Conservation (phyloP, 345 rosid genomes). For the Turritis glabra region DNA sequence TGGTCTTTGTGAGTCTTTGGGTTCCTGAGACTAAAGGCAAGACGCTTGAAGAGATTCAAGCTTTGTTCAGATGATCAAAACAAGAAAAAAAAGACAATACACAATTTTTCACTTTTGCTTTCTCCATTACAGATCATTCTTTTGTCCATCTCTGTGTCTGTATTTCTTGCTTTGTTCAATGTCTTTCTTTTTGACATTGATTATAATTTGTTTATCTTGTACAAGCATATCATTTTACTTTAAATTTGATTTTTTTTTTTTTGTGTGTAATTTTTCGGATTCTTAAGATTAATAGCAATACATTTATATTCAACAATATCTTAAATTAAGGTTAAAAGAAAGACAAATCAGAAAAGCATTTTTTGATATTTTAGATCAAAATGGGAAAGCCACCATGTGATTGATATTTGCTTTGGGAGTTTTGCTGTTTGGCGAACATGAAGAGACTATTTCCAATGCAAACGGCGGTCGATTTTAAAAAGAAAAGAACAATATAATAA, state of each 20-base stretch:
- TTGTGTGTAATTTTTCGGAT: constrained; percentile 11
- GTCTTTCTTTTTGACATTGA: constrained; percentile 11
- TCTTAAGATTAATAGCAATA: constrained; percentile 12
- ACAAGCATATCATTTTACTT: constrained; percentile 29
- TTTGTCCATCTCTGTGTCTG: constrained; percentile 24
- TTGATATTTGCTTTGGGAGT: constrained; percentile 4
- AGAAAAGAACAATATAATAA: background rate
- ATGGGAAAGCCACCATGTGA: constrained; percentile 18
- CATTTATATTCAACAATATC: background rate
- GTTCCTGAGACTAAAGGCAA: constrained; percentile 97
- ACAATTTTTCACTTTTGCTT: constrained; percentile 8
- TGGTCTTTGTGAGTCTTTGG: constrained; percentile 61
- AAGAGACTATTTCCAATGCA: constrained; percentile 25
- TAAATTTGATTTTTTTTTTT: background rate
- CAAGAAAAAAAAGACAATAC: background rate
- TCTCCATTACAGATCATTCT: constrained; percentile 26
- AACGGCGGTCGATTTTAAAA: constrained; percentile 15
- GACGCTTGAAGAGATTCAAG: constrained; percentile 88
- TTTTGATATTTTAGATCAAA: background rate
- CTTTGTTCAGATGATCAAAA: constrained; percentile 75
- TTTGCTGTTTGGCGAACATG: constrained; percentile 13
- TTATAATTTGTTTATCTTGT: constrained; percentile 23
- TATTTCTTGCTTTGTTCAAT: constrained; percentile 13
- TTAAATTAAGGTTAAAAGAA: background rate
- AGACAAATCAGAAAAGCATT: background rate